Base-by-base conservation (phyloP, 352 stramenopile genomes). In the Globisporangium carolinianum region DNA sequence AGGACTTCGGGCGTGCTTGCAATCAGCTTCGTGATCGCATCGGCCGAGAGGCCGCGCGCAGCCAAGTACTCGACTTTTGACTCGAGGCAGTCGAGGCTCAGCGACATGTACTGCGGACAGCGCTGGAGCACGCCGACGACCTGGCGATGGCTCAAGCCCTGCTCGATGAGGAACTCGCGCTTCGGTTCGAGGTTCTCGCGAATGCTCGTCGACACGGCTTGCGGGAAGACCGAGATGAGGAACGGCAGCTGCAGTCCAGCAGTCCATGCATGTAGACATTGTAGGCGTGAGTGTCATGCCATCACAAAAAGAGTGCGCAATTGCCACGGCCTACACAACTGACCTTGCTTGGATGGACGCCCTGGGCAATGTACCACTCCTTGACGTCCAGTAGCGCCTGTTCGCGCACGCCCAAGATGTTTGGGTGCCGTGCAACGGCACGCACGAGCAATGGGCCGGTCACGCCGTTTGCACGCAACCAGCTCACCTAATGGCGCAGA, bases 221-320 rank as follows among this genome's bases (percentile, higher is more conserved):
- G 64, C 0, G 79, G 79, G 59, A 83, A 84, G 15, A 85, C 58
- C 10, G 61, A 67, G 46, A 85, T 71, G 24, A 87, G 42, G 60
- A 82, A 89, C n/a, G 67, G 52, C 14, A 89, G 69, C 79, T 88
- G 45, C 24, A 24, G 24, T 24, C 1, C 24, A 15, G 51, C 32
- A 14, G 51, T 47, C 9, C 10, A n/a, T 14, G 5, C 1, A 17
- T 24, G 14, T 14, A 6, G 42, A 47, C 14, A 3, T 17, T 6
- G 14, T 7, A 17, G 42, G 12, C 8, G 14, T 17, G 45, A 46
- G 7, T 17, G 51, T 11, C 2, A 35, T 15, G 24, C 1, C 24
- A 2, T 24, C 24, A 24, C 24, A 24, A 24, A 24, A 24, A 47
- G 15, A 59, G 18, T 7, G 39, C 14, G 5, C 45, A 79, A 70